Conservation (phyloP, 2,329 filamentous ascomycete species). For the Xylariales sp. region DNA sequence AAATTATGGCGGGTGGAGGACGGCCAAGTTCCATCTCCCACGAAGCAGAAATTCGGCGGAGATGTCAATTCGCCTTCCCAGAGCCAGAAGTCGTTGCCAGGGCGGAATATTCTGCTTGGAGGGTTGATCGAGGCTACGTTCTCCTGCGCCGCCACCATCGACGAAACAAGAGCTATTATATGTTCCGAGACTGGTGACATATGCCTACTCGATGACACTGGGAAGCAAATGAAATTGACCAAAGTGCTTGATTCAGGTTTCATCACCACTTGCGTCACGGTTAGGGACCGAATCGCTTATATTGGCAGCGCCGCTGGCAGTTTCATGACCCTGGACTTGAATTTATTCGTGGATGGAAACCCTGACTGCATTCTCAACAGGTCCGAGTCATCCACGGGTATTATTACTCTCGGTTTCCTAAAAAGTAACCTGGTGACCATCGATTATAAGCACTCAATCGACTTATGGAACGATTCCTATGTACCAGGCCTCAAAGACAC, state of each 20-base stretch:
- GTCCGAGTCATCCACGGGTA: conserved; percentile 35
- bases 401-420: conserved; percentile 67
- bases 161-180: conserved; percentile 70
- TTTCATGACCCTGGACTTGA: conserved; percentile 49
- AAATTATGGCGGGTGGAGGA: conserved; percentile 91
- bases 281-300: conserved; percentile 56
- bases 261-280: conserved; percentile 60
- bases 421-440: conserved; percentile 67
- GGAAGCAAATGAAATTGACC: conserved; percentile 65
- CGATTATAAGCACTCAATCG: conserved; percentile 70
- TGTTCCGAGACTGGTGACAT: conserved; percentile 86
- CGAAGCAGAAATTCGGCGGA: conserved; percentile 53
- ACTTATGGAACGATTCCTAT: conserved; percentile 53
- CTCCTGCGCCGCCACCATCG: conserved; percentile 68
- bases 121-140: conserved; percentile 80
- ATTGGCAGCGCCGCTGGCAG: conserved; percentile 64
- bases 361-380: conserved; percentile 33
- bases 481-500: conserved; percentile 33
- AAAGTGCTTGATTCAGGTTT: conserved; percentile 66
- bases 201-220: conserved; percentile 79
- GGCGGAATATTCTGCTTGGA: conserved; percentile 84
- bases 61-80: conserved; percentile 37
- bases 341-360: conserved; percentile 39
- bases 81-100: conserved; percentile 67
- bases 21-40: conserved; percentile 51